A percentile compares a stretch with the other conserved stretches of the same genome.
These are phyloP conservation scores for Trichoderma orchidacearum DNA, from an alignment of 495 filamentous ascomycete genomes.

Conservation along the genomic window DNA sequence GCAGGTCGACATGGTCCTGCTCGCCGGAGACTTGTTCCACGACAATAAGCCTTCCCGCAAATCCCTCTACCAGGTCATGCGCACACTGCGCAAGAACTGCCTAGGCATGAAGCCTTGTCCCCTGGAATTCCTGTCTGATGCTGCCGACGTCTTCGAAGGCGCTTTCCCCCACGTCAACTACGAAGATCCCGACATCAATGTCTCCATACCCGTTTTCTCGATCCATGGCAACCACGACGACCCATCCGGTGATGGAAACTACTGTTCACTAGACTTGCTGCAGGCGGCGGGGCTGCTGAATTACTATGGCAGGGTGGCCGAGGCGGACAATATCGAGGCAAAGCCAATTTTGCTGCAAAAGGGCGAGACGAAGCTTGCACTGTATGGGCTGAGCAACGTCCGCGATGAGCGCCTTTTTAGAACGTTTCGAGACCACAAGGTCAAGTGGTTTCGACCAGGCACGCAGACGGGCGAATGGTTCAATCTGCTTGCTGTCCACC, in stretches of 20 bases:
- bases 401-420: conserved; percentile 88
- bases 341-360: conserved; percentile 92
- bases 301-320: conserved; percentile 85
- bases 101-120: conserved; percentile 91
- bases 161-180: conserved; percentile 93
- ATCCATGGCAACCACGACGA: conserved; percentile 99
- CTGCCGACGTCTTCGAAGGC: conserved; percentile 71
- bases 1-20: conserved; percentile 80
- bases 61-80: conserved; percentile 94
- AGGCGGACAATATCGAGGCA: conserved; percentile 81
- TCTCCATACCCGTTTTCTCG: conserved; percentile 93
- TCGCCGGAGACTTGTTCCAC: conserved; percentile 93
- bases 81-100: conserved; percentile 81
- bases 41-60: conserved; percentile 97
- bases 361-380: conserved; percentile 79
- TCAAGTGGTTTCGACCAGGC: conserved; percentile 80
- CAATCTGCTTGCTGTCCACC: conserved; percentile 90
- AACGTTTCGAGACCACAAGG: conserved; percentile 84
- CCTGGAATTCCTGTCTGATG: conserved; percentile 88
- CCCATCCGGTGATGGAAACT: conserved; percentile 82
- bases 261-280: conserved; percentile 79
- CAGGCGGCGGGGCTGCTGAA: conserved; percentile 86
- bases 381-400: conserved; percentile 95
- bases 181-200: conserved; percentile 93
- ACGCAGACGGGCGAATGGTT: conserved; percentile 88